Evolutionary conservation across 129 eudicot species (phyloP), one percentile per base, ranked within the genome.

Genomic region (Erigeron canadensis): DNA sequence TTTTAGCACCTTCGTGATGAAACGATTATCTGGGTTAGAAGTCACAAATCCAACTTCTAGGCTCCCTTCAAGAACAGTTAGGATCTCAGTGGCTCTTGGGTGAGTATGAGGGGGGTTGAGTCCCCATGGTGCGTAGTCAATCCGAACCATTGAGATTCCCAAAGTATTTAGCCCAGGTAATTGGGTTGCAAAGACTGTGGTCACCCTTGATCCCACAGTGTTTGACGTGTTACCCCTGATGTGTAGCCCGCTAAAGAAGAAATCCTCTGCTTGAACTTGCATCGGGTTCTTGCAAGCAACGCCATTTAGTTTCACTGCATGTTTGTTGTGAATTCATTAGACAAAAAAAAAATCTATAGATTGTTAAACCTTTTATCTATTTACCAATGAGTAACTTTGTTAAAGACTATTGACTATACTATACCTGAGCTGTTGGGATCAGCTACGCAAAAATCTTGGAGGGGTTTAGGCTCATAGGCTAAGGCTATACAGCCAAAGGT

Each of bases 61-160:
- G 3, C 77, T 40, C 8, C 82, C 86, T 82, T 82, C 82, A 37
- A 82, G 64, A 68, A 77, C 75, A 0, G 77, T 77, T 5, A 82
- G 58, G 50, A 82, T 69, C 65, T 82, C 86, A 6, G 85, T 81
- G 68, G 85, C 85, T 77, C 85, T 57, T 22, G 85, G 85, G 64
- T 81, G 85, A 18, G 77, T 73, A 40, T 82, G 86, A 28, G 82
- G 86, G 0, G 86, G 82, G 37, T 81, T 81, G 34, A 72, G 63
- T 50, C 83, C 86, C 80, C 73, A 54, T 55, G 86, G 86, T 28
- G 80, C 80, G 0, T 67, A 82, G 76, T 82, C 83, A 41, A 82
- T 37, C 7, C 86, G 77, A 54, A 63, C 83, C 82, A 82, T 72
- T 17, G 82, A 62, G 50, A 77, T 82, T 22, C 86, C 82, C 43